Evolutionary conservation across 176 grass and related monocot species (phyloP), one percentile per base, ranked within the genome.

Genomic region (Melocanna baccifera): DNA sequence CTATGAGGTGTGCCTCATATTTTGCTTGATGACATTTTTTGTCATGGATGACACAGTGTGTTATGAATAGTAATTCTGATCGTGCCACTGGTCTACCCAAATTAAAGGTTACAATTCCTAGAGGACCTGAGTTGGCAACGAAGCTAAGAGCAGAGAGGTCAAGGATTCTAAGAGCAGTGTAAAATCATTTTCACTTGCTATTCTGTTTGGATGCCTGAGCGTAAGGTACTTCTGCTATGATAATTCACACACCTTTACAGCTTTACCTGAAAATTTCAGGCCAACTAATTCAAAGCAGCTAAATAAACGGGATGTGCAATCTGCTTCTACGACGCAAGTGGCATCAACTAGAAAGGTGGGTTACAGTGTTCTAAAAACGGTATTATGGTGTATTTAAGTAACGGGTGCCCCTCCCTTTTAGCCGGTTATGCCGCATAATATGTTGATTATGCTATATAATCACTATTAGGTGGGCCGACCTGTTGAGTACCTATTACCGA

Each of bases 121-220:
- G 78, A 90, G 89, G 88, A 84, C 94, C 94, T 83, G 70, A 90
- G 62, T 80, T 97, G 52, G 91, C 92, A 75, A 97, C 94, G 57
- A 90, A 78, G 82, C 69, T 82, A 84, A 91, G 94, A 62, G 94
- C 94, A 48, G 89, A 94, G 82, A 97, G 91, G 50, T 85, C 88
- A 84, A 87, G 75, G 67, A 68, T 79, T 86, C 71, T 77, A 84
- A 84, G 89, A 94, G 16, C 67, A 87, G 75, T 84, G 94, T 97
- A 92, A 89, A 89, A 45, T 86, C 78, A 47, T 53, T 86, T 62
- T 83, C 45, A 36, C 80, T 81, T 62, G 28, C 65, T 47, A 68
- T 86, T 77, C 12, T 68, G 41, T 50, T 71, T 83, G 81, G 20
- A 63, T 91, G 10, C 14, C 30, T 71, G 5, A 81, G 67, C 20